Evolutionary conservation across 1,284 basidiomycete species (phyloP).

Genomic region (Papiliotrema laurentii): DNA sequence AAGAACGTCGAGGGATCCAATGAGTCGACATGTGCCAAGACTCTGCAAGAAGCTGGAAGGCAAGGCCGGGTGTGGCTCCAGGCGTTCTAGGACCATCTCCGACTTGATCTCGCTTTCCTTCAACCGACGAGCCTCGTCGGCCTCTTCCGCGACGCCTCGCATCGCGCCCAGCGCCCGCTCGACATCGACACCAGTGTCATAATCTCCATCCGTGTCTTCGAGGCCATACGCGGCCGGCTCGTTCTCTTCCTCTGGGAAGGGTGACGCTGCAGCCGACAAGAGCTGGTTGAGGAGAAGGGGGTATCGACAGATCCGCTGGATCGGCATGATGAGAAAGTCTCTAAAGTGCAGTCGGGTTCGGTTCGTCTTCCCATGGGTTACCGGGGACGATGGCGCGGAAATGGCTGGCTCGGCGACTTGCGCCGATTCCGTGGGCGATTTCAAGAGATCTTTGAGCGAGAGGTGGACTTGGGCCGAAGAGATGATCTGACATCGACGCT

Average conservation of each 20-base stretch:
- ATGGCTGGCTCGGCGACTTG: background rate
- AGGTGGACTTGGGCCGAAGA: conserved; percentile 47
- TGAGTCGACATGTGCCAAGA: conserved; percentile 67
- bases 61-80: conserved; percentile 49
- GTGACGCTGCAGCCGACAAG: conserved; percentile 31
- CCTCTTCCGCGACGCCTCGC: conserved; percentile 58
- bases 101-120: conserved; percentile 66
- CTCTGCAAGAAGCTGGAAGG: conserved; percentile 58
- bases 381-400: background rate
- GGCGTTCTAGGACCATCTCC: conserved; percentile 63
- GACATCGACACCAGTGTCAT: conserved; percentile 38
- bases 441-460: conserved; percentile 34
- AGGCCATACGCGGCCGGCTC: conserved; percentile 10
- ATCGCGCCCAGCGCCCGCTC: conserved; percentile 48
- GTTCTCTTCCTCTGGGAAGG: conserved; percentile 21
- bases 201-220: conserved; percentile 12
- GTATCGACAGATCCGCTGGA: conserved; percentile 87
- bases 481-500: conserved; percentile 62
- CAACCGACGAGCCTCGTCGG: conserved; percentile 54
- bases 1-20: conserved; percentile 77
- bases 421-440: conserved; percentile 15
- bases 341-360: conserved; percentile 53
- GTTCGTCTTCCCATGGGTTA: conserved; percentile 10
- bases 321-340: conserved; percentile 84
- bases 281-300: conserved; percentile 79